Percentiles rank a stretch among this genome's conserved stretches.
Conservation (phyloP, 1,139 yeast species). For the Hemisphaericaspora xylofermentans region DNA sequence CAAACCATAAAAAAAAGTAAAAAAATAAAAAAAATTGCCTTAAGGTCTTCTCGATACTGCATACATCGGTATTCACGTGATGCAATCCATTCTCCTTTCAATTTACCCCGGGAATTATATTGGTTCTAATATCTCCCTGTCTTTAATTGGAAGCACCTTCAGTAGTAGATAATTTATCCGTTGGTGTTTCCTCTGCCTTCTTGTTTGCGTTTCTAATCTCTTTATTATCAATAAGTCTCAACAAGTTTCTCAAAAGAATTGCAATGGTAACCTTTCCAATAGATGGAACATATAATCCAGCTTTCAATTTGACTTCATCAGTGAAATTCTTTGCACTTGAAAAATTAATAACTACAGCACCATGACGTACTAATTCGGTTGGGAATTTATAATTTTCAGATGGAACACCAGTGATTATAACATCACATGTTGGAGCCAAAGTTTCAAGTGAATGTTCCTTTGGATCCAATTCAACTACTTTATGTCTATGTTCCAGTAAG, state of each 20-base stretch:
- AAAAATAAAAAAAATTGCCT: not conserved
- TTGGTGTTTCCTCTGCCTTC: not conserved
- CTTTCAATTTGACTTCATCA: slow-evolving; percentile 75
- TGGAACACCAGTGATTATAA: slow-evolving; percentile 95
- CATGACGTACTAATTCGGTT: slow-evolving; percentile 72
- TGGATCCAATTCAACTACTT: slow-evolving; percentile 65
- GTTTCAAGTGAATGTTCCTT: slow-evolving; percentile 51
- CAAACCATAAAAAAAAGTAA: not conserved
- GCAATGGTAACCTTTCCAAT: slow-evolving; percentile 96
- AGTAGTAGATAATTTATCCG: not conserved
- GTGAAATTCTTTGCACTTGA: slow-evolving; percentile 85
- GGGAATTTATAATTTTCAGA: slow-evolving; percentile 81
- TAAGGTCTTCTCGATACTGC: slow-evolving; percentile 3
- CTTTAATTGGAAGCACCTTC: not conserved
- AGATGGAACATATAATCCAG: slow-evolving; percentile 90
- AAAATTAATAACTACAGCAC: slow-evolving; percentile 88
- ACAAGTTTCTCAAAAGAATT: slow-evolving; percentile 84
- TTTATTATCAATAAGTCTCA: slow-evolving; percentile 74
- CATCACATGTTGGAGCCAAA: slow-evolving; percentile 77
- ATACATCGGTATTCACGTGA: slow-evolving; percentile 4
- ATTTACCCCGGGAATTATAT: not conserved
- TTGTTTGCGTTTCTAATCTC: slow-evolving; percentile 21
- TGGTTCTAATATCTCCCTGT: not conserved
- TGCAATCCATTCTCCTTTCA: not conserved
- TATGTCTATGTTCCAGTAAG: slow-evolving; percentile 76